phyloP scores from a whole-genome alignment of 2,329 filamentous ascomycete species.

The Cercospora sojina region DNA sequence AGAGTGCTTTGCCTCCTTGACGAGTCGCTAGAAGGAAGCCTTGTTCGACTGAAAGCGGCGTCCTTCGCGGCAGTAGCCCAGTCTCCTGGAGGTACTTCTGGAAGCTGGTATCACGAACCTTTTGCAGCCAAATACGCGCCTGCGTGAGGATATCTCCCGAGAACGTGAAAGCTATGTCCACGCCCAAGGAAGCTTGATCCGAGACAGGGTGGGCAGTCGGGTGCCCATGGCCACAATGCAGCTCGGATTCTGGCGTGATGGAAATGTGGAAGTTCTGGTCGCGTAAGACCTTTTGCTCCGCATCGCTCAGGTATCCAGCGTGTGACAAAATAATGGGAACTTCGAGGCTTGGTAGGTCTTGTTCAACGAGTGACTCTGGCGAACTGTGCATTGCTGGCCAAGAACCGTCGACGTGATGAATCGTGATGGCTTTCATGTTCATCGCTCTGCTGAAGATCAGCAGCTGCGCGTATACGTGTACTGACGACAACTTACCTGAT shows the following conservation, averaged over 20 bases:
- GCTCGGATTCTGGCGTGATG: conserved; percentile 60
- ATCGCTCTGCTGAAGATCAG: background rate
- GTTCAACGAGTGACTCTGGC: conserved; percentile 42
- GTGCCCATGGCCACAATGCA: conserved; percentile 59
- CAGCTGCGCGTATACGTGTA: background rate
- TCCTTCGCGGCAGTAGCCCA: conserved; percentile 49
- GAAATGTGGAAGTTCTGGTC: conserved; percentile 55
- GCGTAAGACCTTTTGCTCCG: conserved; percentile 47
- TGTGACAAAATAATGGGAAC: conserved; percentile 56
- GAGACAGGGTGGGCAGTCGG: conserved; percentile 45
- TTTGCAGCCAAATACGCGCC: conserved; percentile 57
- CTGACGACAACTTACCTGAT: background rate
- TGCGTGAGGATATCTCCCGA: conserved; percentile 45
- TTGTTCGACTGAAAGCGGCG: conserved; percentile 55
- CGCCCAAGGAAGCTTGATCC: conserved; percentile 47
- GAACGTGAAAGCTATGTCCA: conserved; percentile 29
- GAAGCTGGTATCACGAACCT: conserved; percentile 31
- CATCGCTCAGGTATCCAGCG: conserved; percentile 46
- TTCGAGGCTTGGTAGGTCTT: conserved; percentile 45
- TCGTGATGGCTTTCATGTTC: conserved; percentile 16
- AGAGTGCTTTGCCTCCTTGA: conserved; percentile 53
- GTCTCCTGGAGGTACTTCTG: conserved; percentile 34
- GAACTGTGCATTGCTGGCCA: conserved; percentile 36
- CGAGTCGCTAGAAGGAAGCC: conserved; percentile 58
- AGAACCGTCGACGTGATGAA: conserved; percentile 15